These are phyloP conservation scores for Raphanus hybrid DNA, from an alignment of 441 rosid genomes.

Conservation along the genomic window DNA sequence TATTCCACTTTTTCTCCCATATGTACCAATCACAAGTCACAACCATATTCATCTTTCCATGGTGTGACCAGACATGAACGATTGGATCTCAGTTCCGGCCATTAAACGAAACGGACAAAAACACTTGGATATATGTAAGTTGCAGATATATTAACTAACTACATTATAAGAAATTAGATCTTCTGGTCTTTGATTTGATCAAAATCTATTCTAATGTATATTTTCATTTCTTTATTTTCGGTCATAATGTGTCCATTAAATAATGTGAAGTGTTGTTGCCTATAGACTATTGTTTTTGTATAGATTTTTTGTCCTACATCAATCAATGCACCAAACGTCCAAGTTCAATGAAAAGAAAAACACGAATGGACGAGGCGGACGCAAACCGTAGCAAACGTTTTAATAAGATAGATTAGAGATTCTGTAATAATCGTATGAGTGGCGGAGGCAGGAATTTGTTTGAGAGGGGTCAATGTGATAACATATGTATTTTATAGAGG, in stretches of 20 bases:
- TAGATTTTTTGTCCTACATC: conserved; percentile 30
- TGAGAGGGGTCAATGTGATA: too few species aligned
- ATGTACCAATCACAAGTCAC: too few species aligned
- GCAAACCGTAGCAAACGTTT: conserved; percentile 40
- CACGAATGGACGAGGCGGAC: conserved; percentile 42
- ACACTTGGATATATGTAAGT: conserved; percentile 4
- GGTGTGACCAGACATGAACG: conserved; percentile 11
- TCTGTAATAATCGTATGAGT: neutral
- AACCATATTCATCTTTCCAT: neutral
- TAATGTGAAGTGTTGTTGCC: conserved; percentile 7
- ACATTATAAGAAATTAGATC: neutral
- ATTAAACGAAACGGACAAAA: neutral
- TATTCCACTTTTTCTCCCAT: too few species aligned
- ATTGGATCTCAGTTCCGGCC: conserved; percentile 20
- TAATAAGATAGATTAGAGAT: conserved; percentile 21
- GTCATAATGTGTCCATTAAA: neutral
- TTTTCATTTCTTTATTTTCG: neutral
- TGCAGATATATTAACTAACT: neutral
- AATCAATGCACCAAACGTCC: conserved; percentile 44
- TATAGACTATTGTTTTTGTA: conserved; percentile 5
- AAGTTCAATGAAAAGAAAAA: conserved; percentile 8
- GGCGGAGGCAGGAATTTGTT: neutral
- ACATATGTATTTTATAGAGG: too few species aligned
- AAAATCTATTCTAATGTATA: neutral
- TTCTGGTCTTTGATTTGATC: conserved; percentile 28